phyloP scores from a whole-genome alignment of 1,139 yeast species.

The Protomyces arabidopsidicola region DNA sequence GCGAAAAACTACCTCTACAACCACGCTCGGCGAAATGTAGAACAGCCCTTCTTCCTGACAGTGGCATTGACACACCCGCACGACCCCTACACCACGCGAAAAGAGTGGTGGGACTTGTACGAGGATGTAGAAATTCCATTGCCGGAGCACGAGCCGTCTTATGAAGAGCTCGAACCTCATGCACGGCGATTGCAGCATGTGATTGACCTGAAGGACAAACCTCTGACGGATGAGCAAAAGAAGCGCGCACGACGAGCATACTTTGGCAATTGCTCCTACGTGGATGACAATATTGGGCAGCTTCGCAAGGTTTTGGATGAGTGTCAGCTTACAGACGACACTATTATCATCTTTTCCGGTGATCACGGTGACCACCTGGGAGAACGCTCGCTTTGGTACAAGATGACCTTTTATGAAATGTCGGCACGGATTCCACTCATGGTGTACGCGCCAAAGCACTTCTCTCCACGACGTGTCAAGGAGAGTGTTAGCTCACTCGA shows the following conservation, averaged over 20 bases:
- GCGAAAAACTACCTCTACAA: slow-evolving; percentile 24
- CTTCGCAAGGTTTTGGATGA: slow-evolving; percentile 22
- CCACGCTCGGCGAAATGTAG: slow-evolving; percentile 12
- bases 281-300: slow-evolving; percentile 22
- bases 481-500: slow-evolving; percentile 22
- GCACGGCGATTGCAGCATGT: slow-evolving; percentile 22
- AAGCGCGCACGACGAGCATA: slow-evolving; percentile 25
- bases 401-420: slow-evolving; percentile 27
- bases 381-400: slow-evolving; percentile 25
- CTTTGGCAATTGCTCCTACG: slow-evolving; percentile 27
- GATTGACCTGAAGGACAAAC: slow-evolving; percentile 23
- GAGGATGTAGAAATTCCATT: slow-evolving; percentile 23
- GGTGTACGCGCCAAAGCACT: slow-evolving; percentile 26
- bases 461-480: slow-evolving; percentile 19
- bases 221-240: slow-evolving; percentile 18
- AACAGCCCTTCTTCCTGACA: slow-evolving; percentile 21
- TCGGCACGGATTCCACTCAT: slow-evolving; percentile 25
- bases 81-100: slow-evolving; percentile 25
- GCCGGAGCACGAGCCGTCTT: slow-evolving; percentile 11
- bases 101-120: slow-evolving; percentile 27
- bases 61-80: slow-evolving; percentile 27
- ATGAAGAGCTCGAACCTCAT: slow-evolving; percentile 24
- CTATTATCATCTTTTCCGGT: slow-evolving; percentile 27
- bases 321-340: slow-evolving; percentile 24
- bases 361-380: slow-evolving; percentile 26